Evolutionary conservation across 495 filamentous ascomycete genomes (phyloP).

Genomic region (Trichoderma asperelloides): DNA sequence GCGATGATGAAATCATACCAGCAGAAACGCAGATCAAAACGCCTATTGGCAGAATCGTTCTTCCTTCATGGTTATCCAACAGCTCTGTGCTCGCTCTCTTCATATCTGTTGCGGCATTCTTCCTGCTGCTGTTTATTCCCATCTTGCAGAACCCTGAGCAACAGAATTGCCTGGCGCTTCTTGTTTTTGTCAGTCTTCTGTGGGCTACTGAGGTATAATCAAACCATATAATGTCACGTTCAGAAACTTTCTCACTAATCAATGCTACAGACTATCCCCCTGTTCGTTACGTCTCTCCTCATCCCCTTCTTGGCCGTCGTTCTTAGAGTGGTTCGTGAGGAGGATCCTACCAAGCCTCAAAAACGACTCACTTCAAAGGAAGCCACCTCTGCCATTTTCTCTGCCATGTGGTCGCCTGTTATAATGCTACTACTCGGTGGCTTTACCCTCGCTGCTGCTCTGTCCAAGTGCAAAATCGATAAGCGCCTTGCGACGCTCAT

Average conservation of each 20-base stretch:
- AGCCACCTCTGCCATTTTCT: conserved; percentile 74
- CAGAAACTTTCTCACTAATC: conserved; percentile 15
- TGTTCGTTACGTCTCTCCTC: conserved; percentile 91
- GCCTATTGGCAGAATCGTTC: conserved; percentile 66
- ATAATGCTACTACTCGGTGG: conserved; percentile 97
- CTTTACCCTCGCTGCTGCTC: conserved; percentile 88
- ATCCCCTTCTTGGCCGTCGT: conserved; percentile 91
- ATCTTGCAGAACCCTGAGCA: conserved; percentile 81
- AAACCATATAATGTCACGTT: not conserved
- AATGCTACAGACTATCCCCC: conserved; percentile 66
- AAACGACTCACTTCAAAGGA: conserved; percentile 60
- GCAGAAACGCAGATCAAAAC: conserved; percentile 63
- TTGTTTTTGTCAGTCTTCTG: conserved; percentile 86
- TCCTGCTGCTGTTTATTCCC: conserved; percentile 58
- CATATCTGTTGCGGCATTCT: conserved; percentile 61
- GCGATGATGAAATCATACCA: conserved; percentile 53
- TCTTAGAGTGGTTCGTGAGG: conserved; percentile 71
- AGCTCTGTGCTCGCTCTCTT: conserved; percentile 71
- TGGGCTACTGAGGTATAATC: conserved; percentile 87
- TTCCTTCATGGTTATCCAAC: conserved; percentile 76
- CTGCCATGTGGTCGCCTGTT: conserved; percentile 97
- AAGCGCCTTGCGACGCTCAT: conserved; percentile 95
- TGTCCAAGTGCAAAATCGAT: conserved; percentile 96
- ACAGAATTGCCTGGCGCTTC: conserved; percentile 89
- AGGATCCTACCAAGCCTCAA: conserved; percentile 50